These are phyloP conservation scores for Pluteus cervinus DNA, from an alignment of 768 basidiomycete genomes.

Conservation along the genomic window DNA sequence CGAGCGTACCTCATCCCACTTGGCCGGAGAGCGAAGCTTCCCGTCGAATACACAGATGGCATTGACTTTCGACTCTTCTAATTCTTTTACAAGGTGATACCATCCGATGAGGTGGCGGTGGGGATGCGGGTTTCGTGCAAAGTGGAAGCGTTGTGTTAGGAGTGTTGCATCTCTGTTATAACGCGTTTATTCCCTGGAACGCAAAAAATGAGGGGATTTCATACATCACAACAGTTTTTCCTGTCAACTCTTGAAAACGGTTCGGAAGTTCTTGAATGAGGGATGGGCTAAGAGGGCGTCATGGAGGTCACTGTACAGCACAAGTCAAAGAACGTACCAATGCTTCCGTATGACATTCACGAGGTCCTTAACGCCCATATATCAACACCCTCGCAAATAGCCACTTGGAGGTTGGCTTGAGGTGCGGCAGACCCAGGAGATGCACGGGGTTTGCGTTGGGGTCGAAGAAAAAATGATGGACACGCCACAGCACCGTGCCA, in stretches of 20 bases:
- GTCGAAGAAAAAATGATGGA: too few species aligned
- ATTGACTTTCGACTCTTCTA: conserved; percentile 47
- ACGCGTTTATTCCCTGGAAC: conserved; percentile 4
- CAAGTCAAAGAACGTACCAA: conserved; percentile 35
- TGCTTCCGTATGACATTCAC: conserved; percentile 62
- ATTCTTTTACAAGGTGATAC: conserved; percentile 63
- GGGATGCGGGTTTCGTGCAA: conserved; percentile 54
- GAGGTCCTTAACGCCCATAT: conserved; percentile 70
- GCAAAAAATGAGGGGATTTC: conserved; percentile 13
- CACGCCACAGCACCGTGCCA: too few species aligned
- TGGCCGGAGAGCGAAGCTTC: conserved; percentile 56
- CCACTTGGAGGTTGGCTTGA: too few species aligned
- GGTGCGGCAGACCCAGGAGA: too few species aligned
- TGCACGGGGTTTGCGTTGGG: too few species aligned
- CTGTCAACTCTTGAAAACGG: conserved; percentile 53
- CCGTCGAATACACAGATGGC: conserved; percentile 83
- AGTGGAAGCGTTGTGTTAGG: conserved; percentile 79
- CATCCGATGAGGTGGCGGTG: conserved; percentile 74
- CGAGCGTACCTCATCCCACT: conserved; percentile 59
- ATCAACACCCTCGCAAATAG: conserved; percentile 6
- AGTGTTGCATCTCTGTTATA: conserved; percentile 72
- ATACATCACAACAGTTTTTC: conserved; percentile 74
- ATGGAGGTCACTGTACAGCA: conserved; percentile 3
- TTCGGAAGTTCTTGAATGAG: conserved; percentile 58
- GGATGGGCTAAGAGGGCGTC: conserved; percentile 42